Conservation (phyloP, 179 eudicot species). For the Drosera spatulata region DNA sequence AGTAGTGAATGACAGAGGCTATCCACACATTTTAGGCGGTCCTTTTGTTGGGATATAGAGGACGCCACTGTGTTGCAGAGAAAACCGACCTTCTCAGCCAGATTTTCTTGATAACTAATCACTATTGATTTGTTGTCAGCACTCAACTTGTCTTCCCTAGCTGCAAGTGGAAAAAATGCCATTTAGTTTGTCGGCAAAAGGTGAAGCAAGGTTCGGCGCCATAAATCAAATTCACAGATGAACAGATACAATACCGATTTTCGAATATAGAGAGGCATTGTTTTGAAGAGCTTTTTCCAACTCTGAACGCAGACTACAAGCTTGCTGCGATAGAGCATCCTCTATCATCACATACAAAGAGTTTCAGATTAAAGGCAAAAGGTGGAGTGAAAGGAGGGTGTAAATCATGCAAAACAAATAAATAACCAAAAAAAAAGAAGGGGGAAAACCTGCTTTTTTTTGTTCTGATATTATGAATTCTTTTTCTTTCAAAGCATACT, state of each 20-base stretch:
- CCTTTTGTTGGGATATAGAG: slow-evolving; percentile 65
- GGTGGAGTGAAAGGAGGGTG: neutral
- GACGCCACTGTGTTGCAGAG: slow-evolving; percentile 53
- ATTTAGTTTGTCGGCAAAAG: slow-evolving; percentile 1
- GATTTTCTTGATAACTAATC: slow-evolving; percentile 55
- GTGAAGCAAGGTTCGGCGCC: neutral
- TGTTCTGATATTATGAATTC: slow-evolving; percentile 79
- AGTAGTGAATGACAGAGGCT: slow-evolving; percentile 61
- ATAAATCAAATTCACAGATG: neutral
- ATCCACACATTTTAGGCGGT: slow-evolving; percentile 68
- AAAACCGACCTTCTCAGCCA: slow-evolving; percentile 43
- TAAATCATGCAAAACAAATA: neutral
- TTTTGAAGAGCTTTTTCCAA: slow-evolving; percentile 85
- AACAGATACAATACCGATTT: slow-evolving; percentile 45
- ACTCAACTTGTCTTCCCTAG: slow-evolving; percentile 78
- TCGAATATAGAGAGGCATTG: slow-evolving; percentile 58
- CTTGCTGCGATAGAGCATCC: slow-evolving; percentile 82
- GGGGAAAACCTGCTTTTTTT: slow-evolving; percentile 66
- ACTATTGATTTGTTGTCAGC: slow-evolving; percentile 77
- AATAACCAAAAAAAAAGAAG: neutral
- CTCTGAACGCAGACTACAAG: slow-evolving; percentile 71
- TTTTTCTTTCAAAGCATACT: slow-evolving; percentile 61
- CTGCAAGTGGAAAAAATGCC: slow-evolving; percentile 28
- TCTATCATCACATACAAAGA: slow-evolving; percentile 31
- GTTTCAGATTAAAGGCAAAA: neutral